A percentile compares a stretch with the other conserved stretches of the same genome.
phyloP scores from a whole-genome alignment of 2,329 filamentous ascomycete genomes.

The Lecanicillium sp. region DNA sequence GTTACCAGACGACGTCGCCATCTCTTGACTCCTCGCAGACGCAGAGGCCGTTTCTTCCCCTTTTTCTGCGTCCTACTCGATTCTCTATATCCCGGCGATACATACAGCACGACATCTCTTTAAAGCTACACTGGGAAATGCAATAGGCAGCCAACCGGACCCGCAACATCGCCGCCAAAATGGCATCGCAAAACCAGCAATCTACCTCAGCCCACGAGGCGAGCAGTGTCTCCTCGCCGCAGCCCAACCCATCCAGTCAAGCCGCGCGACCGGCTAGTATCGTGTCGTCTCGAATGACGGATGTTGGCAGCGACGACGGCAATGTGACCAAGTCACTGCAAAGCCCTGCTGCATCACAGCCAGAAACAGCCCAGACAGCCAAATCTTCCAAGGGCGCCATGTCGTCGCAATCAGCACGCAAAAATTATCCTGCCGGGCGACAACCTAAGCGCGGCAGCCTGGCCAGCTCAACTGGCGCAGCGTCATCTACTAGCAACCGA shows the following conservation, averaged over 20 bases:
- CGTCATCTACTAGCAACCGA: slow-evolving; percentile 45
- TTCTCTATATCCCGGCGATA: too few relatives aligned
- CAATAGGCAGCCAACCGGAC: too few relatives aligned
- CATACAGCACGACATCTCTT: too few relatives aligned
- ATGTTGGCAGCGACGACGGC: slow-evolving; percentile 51
- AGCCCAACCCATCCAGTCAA: slow-evolving; percentile 29
- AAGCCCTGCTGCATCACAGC: not conserved
- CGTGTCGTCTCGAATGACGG: slow-evolving; percentile 66
- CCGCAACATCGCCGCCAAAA: slow-evolving; percentile 6
- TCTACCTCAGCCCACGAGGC: slow-evolving; percentile 29
- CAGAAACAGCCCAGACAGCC: slow-evolving; percentile 26
- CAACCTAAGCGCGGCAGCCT: slow-evolving; percentile 36
- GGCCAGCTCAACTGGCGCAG: slow-evolving; percentile 41
- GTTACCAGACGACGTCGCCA: too few relatives aligned
- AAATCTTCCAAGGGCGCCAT: slow-evolving; percentile 30
- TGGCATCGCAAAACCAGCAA: slow-evolving; percentile 15
- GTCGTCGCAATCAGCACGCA: slow-evolving; percentile 49
- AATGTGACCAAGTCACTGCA: not conserved
- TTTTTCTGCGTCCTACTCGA: too few relatives aligned
- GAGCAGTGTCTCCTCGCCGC: slow-evolving; percentile 28
- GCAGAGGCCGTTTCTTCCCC: too few relatives aligned
- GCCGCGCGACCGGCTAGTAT: slow-evolving; percentile 50
- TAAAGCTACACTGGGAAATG: too few relatives aligned
- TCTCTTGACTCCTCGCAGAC: too few relatives aligned
- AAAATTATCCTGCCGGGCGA: slow-evolving; percentile 31